Conservation (phyloP, 345 rosid species). For the Brassica rapa region DNA sequence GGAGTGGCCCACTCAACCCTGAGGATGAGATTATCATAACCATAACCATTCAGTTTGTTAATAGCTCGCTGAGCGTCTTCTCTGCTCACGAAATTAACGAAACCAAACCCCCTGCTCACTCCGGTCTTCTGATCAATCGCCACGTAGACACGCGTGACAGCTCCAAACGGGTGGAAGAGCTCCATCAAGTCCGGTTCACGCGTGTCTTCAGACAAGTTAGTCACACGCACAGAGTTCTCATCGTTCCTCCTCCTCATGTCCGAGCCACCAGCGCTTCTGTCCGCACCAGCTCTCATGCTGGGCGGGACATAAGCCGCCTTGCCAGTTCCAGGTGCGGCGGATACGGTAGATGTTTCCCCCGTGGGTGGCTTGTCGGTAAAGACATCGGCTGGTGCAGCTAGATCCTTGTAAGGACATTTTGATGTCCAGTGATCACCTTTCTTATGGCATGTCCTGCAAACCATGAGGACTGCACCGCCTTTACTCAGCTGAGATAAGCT, state of each 20-base stretch:
- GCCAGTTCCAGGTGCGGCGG: conserved; percentile 49
- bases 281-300: conserved; percentile 73
- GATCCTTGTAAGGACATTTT: conserved; percentile 88
- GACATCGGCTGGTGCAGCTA: conserved; percentile 55
- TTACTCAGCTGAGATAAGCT: conserved; percentile 64
- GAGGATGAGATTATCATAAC: conserved; percentile 90
- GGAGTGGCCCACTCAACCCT: conserved; percentile 94
- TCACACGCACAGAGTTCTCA: conserved; percentile 86
- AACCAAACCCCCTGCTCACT: conserved; percentile 88
- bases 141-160: conserved; percentile 79
- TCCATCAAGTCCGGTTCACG: conserved; percentile 79
- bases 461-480: conserved; percentile 84
- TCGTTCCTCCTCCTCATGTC: conserved; percentile 93
- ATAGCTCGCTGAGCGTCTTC: conserved; percentile 92
- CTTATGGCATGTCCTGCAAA: conserved; percentile 85
- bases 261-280: conserved; percentile 57
- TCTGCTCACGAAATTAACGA: conserved; percentile 79
- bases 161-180: conserved; percentile 82
- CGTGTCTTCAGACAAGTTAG: conserved; percentile 87
- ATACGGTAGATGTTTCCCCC: conserved; percentile 46
- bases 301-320: conserved; percentile 82
- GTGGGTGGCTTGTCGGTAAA: conserved; percentile 63
- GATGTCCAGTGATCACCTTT: conserved; percentile 97
- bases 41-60: conserved; percentile 86
- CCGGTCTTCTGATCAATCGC: conserved; percentile 90